These are phyloP conservation scores for Nakazawaea holstii DNA, from an alignment of 805 yeast species.

Conservation along the genomic window DNA sequence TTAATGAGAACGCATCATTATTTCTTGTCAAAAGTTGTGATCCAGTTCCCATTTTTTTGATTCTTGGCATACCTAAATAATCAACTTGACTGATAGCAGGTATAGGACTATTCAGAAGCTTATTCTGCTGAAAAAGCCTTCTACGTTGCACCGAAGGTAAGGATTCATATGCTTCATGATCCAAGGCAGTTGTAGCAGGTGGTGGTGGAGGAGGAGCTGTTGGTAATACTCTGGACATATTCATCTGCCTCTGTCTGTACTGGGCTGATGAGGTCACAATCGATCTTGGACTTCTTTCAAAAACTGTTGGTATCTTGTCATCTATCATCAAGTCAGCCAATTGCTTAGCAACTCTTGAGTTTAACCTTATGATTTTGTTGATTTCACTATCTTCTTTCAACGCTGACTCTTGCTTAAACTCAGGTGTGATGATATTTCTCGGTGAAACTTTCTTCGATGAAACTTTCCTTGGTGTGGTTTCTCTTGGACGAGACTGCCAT, in stretches of 20 bases:
- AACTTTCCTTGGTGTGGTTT: too few relatives aligned
- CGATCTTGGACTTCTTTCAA: background rate
- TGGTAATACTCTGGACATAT: background rate
- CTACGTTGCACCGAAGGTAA: background rate
- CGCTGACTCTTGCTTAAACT: background rate
- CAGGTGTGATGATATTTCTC: background rate
- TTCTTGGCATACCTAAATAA: background rate
- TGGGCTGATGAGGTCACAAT: background rate
- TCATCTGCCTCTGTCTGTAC: background rate
- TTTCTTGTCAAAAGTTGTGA: background rate
- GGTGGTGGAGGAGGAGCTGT: background rate
- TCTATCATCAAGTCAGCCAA: conserved; percentile 7
- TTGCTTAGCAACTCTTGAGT: background rate
- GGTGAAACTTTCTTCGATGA: too few relatives aligned
- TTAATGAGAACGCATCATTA: background rate
- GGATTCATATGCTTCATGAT: background rate
- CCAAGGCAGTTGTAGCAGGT: background rate
- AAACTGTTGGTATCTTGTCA: conserved; percentile 2
- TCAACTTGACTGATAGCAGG: background rate
- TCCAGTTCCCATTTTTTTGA: background rate
- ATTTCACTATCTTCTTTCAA: background rate
- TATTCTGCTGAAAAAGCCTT: background rate
- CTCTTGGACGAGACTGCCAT: too few relatives aligned
- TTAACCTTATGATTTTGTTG: background rate
- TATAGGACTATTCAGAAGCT: background rate